Conservation (phyloP, 805 yeast species). For the Candida khao-thaluensis region DNA sequence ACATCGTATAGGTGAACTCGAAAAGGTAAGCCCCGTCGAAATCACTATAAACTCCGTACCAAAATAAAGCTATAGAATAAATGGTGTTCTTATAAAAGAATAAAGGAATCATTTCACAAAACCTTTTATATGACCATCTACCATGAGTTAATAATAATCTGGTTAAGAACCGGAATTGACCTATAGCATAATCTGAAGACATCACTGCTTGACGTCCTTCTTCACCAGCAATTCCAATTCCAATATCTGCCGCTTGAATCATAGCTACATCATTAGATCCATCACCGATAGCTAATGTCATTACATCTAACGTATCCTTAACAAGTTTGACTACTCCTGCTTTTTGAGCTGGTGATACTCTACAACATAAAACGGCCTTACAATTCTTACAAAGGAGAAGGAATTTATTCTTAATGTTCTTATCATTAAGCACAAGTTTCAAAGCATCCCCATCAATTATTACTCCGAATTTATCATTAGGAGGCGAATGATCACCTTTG, state of each 20-base stretch:
- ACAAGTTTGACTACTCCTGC: conserved; percentile 81
- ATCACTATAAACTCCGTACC: conserved; percentile 74
- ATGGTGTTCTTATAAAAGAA: conserved; percentile 79
- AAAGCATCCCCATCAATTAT: conserved; percentile 82
- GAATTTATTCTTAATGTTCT: conserved; percentile 54
- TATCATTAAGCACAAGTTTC: conserved; percentile 37
- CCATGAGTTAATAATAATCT: conserved; percentile 75
- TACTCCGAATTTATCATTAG: conserved; percentile 64
- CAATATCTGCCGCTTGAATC: conserved; percentile 87
- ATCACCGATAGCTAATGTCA: conserved; percentile 87
- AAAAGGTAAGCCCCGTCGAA: conserved; percentile 79
- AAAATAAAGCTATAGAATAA: conserved; percentile 70
- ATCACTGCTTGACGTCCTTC: conserved; percentile 88
- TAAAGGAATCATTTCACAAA: conserved; percentile 80
- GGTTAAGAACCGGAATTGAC: conserved; percentile 73
- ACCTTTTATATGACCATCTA: conserved; percentile 80
- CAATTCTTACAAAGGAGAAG: conserved; percentile 75
- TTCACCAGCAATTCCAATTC: conserved; percentile 90
- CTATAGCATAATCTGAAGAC: conserved; percentile 85
- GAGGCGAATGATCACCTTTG: conserved; percentile 59
- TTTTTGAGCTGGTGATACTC: conserved; percentile 87
- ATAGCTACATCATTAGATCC: conserved; percentile 89
- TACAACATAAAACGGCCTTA: conserved; percentile 77
- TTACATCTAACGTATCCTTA: conserved; percentile 70
- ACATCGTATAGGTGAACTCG: conserved; percentile 78